Evolutionary conservation across 2,329 filamentous ascomycete genomes (phyloP).

Genomic region (Beauveria asiatica): DNA sequence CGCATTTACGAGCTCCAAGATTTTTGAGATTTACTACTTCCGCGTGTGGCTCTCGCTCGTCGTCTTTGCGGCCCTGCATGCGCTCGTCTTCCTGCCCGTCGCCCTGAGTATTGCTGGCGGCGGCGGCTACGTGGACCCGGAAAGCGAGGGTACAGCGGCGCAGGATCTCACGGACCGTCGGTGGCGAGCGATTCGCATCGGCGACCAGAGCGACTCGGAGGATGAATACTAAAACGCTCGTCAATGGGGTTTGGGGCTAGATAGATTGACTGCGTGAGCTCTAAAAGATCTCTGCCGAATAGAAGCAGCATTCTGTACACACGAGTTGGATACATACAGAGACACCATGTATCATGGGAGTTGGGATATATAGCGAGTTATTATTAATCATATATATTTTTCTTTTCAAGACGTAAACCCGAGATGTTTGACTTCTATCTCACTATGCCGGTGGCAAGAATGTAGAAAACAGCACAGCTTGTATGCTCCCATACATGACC

Average conservation of each 20-base stretch:
- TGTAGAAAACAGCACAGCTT: constrained; percentile 75
- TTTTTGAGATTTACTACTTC: constrained; percentile 99
- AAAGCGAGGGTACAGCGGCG: constrained; percentile 79
- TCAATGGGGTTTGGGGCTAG: neutral
- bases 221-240: constrained; percentile 40
- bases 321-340: neutral
- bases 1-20: constrained; percentile 93
- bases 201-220: constrained; percentile 68
- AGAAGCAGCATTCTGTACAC: neutral
- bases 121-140: constrained; percentile 78
- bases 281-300: neutral
- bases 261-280: neutral
- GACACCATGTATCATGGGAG: neutral
- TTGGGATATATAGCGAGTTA: neutral
- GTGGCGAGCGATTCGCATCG: constrained; percentile 68
- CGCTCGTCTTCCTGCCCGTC: constrained; percentile 85
- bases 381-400: neutral
- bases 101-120: constrained; percentile 80
- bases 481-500: constrained; percentile 74
- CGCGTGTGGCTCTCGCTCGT: constrained; percentile 91
- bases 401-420: neutral
- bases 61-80: constrained; percentile 78
- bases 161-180: constrained; percentile 76
- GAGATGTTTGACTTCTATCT: neutral
- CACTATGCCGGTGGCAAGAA: constrained; percentile 80